phyloP scores from a whole-genome alignment of 768 basidiomycete genomes.

The Daedaleopsis sinensis region DNA sequence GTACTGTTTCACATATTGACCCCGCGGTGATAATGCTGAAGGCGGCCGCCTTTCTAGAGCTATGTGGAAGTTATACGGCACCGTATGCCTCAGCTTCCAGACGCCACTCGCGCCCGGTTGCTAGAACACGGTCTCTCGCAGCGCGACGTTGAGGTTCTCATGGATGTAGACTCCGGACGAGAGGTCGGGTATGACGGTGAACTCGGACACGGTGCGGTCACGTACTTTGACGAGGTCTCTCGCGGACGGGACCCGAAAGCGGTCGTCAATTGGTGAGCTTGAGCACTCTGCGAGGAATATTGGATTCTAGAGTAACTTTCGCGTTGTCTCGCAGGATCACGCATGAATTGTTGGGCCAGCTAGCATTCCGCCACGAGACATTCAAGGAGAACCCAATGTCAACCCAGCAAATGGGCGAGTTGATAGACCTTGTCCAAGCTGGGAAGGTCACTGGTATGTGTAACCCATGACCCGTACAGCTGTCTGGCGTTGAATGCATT shows the following conservation, averaged over 20 bases:
- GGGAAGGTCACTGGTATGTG: conserved; percentile 68
- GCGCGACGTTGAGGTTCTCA: conserved; percentile 74
- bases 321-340: conserved; percentile 64
- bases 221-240: conserved; percentile 80
- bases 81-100: conserved; percentile 78
- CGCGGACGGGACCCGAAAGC: conserved; percentile 61
- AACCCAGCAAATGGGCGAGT: conserved; percentile 64
- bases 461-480: conserved; percentile 1
- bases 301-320: not conserved
- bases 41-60: conserved; percentile 43
- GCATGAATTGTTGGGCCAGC: conserved; percentile 83
- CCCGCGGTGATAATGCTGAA: not conserved
- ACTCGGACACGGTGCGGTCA: conserved; percentile 54
- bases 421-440: conserved; percentile 75
- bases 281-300: not conserved
- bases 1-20: conserved; percentile 10
- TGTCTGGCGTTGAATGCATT: conserved; percentile 12
- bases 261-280: conserved; percentile 81
- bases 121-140: conserved; percentile 54
- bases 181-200: conserved; percentile 68
- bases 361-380: conserved; percentile 59
- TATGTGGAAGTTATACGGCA: conserved; percentile 57
- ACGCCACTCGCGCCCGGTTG: conserved; percentile 60
- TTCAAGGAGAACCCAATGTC: conserved; percentile 64
- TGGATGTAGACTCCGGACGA: conserved; percentile 67